Base-by-base conservation (phyloP, 2,329 filamentous ascomycete species). In the Endoconidiophora polonica region DNA sequence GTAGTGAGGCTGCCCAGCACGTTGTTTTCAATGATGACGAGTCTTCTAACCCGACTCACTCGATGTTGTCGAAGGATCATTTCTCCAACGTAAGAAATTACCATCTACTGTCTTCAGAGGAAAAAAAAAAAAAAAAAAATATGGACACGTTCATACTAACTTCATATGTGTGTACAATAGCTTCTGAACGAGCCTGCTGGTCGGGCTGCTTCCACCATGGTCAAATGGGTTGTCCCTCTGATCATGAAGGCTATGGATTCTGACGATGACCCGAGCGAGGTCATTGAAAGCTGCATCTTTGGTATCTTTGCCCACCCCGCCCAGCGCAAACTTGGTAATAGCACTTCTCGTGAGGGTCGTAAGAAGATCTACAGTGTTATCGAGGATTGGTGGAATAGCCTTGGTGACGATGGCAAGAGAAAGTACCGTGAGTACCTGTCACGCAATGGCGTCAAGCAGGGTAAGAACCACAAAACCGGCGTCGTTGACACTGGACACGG, bases 11-110 rank as follows among this genome's bases (percentile, higher is more conserved):
- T 48, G 82, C 94, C 68, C 87, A 94, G 66, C 78, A 83, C 59
- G 74, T 93, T 57, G 86, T 95, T 46, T 95, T 94, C 65, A 66
- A 83, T 42, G 80, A 95, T 56, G 81, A 93, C 59, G 55, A 74
- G 47, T 83, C 69, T 55, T 79, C 77, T 18, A 82, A 95, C 59
- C 90, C 88, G 0, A 95, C 88, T 1, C 88, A 95, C 68, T 93
- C 86, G 18, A 94, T 94, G 88, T 70, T 95, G 48, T 87, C 86
- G 53, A 95, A 95, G 68, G 88, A 95, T 59, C 88, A 95, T 65
- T 95, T 95, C 64, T 84, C 82, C 55, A 93, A 93, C 60, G 71
- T 82, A 62, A 65, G 71, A 58, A 20, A 9, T 18, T 18, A 18
- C 26, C 26, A 10, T 29, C 2, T 29, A 1, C 26, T 29, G 26